These are phyloP conservation scores for Yamadazyma philogaea DNA, from an alignment of 805 yeast genomes.

Conservation along the genomic window DNA sequence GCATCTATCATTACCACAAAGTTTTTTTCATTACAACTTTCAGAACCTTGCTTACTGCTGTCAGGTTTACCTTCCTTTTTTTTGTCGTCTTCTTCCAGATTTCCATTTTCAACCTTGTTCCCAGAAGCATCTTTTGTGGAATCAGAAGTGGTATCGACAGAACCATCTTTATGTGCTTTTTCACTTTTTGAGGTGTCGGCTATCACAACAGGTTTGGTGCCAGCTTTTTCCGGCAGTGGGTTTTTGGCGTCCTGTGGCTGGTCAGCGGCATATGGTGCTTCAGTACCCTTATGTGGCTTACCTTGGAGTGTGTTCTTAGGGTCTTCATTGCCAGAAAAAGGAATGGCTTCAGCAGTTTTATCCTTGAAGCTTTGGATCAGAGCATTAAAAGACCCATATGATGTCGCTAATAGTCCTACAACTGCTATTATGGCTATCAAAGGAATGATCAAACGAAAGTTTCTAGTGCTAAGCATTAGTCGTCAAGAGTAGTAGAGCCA, in stretches of 20 bases:
- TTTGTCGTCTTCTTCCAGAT: neutral
- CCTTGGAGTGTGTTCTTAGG: conserved; percentile 31
- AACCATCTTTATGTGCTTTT: conserved; percentile 11
- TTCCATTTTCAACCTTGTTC: neutral
- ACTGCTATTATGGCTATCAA: conserved; percentile 50
- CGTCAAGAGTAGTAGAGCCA: neutral
- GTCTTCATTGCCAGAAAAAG: conserved; percentile 19
- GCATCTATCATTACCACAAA: conserved; percentile 96
- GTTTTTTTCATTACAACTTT: conserved; percentile 42
- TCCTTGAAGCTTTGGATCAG: conserved; percentile 29
- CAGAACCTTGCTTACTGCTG: neutral
- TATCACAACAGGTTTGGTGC: conserved; percentile 19
- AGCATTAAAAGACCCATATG: conserved; percentile 35
- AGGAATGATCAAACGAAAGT: conserved; percentile 51
- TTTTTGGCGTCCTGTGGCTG: conserved; percentile 13
- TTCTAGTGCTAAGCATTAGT: conserved; percentile 40
- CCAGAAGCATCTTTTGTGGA: conserved; percentile 1
- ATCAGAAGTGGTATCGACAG: neutral
- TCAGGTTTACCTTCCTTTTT: neutral
- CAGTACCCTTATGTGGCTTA: conserved; percentile 30
- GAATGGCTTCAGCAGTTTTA: conserved; percentile 21
- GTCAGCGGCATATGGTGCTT: conserved; percentile 31
- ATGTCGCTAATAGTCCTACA: conserved; percentile 47
- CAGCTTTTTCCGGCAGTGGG: conserved; percentile 7
- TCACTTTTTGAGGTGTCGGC: conserved; percentile 26